A percentile compares a stretch with the other conserved stretches of the same genome.
Evolutionary conservation across 1,284 basidiomycete species (phyloP).

Genomic region (Schizophyllum amplum): DNA sequence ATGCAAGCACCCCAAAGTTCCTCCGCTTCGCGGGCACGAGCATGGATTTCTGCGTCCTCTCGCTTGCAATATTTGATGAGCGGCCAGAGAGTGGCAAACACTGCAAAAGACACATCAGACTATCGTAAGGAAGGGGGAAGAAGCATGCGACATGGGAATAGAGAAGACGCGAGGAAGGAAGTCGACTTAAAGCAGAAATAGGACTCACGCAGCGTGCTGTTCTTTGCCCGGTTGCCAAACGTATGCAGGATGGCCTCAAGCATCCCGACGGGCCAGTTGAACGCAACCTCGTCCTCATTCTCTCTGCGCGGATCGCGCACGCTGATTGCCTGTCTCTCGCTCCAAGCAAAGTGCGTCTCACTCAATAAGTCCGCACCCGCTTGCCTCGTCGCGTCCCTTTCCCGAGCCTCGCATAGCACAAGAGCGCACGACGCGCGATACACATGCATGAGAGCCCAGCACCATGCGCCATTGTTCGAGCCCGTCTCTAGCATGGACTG

Average conservation of each 20-base stretch:
- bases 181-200: slow-evolving; percentile 36
- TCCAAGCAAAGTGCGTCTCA: too few species aligned
- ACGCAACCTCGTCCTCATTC: slow-evolving; percentile 19
- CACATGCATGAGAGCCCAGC: slow-evolving; percentile 60
- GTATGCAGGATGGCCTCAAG: slow-evolving; percentile 51
- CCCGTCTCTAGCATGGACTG: slow-evolving; percentile 68
- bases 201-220: slow-evolving; percentile 56
- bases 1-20: slow-evolving; percentile 55
- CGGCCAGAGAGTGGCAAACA: slow-evolving; percentile 30
- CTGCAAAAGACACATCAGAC: background rate
- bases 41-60: slow-evolving; percentile 42
- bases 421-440: slow-evolving; percentile 3
- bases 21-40: slow-evolving; percentile 52
- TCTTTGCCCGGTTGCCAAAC: slow-evolving; percentile 56
- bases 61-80: slow-evolving; percentile 55
- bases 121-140: background rate
- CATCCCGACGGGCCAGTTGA: slow-evolving; percentile 46
- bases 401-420: slow-evolving; percentile 22
- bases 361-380: background rate
- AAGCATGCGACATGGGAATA: background rate
- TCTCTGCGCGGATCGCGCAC: background rate
- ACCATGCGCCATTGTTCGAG: slow-evolving; percentile 71
- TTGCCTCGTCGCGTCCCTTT: slow-evolving; percentile 23
- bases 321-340: too few species aligned
- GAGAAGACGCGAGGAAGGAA: slow-evolving; percentile 29